phyloP scores from a whole-genome alignment of 2,329 filamentous ascomycete genomes.

The Laburnicola sp. region DNA sequence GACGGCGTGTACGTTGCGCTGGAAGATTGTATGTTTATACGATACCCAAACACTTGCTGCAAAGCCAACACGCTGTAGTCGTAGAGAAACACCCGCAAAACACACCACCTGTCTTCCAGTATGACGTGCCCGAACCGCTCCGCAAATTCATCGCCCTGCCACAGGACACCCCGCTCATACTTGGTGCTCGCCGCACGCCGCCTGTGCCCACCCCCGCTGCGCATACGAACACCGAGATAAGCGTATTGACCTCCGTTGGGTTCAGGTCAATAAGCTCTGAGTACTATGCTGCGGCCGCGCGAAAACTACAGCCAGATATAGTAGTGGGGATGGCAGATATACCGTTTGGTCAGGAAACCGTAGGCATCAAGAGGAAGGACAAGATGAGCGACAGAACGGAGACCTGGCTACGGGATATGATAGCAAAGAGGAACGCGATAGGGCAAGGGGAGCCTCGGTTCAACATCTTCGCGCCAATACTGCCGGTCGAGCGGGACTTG shows the following conservation, averaged over 20 bases:
- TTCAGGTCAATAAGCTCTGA: constrained; percentile 71
- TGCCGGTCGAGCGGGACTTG: constrained; percentile 73
- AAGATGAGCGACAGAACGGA: constrained; percentile 88
- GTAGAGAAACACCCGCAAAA: constrained; percentile 60
- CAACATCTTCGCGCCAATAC: constrained; percentile 63
- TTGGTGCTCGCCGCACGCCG: constrained; percentile 77
- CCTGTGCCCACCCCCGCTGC: constrained; percentile 69
- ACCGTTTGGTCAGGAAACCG: constrained; percentile 59
- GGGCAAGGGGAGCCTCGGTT: constrained; percentile 34
- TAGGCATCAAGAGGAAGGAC: constrained; percentile 71
- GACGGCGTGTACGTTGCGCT: constrained; percentile 76
- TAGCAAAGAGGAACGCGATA: constrained; percentile 49
- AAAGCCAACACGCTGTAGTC: constrained; percentile 56
- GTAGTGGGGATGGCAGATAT: constrained; percentile 76
- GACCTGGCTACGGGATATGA: constrained; percentile 73
- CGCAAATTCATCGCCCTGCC: constrained; percentile 77
- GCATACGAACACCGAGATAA: constrained; percentile 71
- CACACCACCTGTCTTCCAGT: constrained; percentile 58
- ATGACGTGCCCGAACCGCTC: constrained; percentile 57
- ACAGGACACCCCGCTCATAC: constrained; percentile 65
- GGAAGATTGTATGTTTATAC: constrained; percentile 78
- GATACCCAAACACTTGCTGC: too few relatives aligned
- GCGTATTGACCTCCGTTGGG: constrained; percentile 83
- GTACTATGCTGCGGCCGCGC: constrained; percentile 69
- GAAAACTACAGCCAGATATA: constrained; percentile 75